Conservation (phyloP, 1,284 basidiomycete species). For the Omphalotus olearius region DNA sequence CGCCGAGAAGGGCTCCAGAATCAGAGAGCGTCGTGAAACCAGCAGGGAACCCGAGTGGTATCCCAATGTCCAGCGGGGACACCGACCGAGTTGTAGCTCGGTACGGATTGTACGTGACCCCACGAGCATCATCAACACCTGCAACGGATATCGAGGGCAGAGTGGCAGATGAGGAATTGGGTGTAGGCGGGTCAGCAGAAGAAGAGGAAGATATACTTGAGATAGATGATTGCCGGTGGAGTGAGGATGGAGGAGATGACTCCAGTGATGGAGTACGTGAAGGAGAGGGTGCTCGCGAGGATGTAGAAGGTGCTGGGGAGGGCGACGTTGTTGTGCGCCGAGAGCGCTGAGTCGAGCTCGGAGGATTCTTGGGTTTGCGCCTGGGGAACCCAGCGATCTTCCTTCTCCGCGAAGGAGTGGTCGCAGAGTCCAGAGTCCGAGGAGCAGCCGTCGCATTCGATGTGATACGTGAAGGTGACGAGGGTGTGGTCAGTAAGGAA, state of each 20-base stretch:
- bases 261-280: not conserved
- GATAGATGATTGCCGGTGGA: not conserved
- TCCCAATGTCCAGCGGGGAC: not conserved
- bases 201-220: not conserved
- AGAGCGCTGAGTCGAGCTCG: not conserved
- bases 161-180: not conserved
- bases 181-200: not conserved
- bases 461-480: not conserved
- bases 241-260: not conserved
- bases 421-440: not conserved
- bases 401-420: not conserved
- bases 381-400: slow-evolving; percentile 5
- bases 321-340: not conserved
- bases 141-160: not conserved
- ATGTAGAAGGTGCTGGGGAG: not conserved
- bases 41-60: not conserved
- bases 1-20: not conserved
- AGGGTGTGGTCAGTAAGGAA: not conserved
- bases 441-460: not conserved
- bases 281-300: not conserved
- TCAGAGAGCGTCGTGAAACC: not conserved
- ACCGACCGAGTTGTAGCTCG: not conserved
- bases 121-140: too few species aligned
- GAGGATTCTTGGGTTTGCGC: slow-evolving; percentile 3
- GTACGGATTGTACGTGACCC: too few species aligned